Conservation (phyloP, 2,329 filamentous ascomycete species). For the Fonsecaea nubica region DNA sequence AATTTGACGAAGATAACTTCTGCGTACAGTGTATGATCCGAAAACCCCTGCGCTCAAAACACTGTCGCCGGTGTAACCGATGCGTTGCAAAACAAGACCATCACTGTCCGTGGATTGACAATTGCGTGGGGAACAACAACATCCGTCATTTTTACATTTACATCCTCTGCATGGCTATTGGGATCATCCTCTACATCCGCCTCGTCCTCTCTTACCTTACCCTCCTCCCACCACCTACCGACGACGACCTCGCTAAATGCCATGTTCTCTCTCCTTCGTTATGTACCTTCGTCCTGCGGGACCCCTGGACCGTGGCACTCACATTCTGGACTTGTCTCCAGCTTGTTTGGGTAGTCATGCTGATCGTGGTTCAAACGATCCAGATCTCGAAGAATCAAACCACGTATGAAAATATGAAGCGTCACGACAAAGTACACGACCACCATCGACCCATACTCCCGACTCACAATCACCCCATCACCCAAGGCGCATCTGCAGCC, state of each 20-base stretch:
- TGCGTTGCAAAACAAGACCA: slow-evolving; percentile 98
- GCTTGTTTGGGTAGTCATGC: slow-evolving; percentile 95
- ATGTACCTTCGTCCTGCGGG: slow-evolving; percentile 78
- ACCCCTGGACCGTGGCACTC: slow-evolving; percentile 82
- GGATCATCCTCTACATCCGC: slow-evolving; percentile 74
- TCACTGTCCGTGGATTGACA: slow-evolving; percentile 97
- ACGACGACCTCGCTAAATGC: slow-evolving; percentile 59
- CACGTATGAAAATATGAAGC: slow-evolving; percentile 95
- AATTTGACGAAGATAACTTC: slow-evolving; percentile 93
- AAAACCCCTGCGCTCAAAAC: slow-evolving; percentile 90
- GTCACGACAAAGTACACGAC: slow-evolving; percentile 50
- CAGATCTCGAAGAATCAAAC: slow-evolving; percentile 93
- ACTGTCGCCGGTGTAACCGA: slow-evolving; percentile 87
- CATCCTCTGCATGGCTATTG: slow-evolving; percentile 75
- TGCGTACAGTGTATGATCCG: slow-evolving; percentile 95
- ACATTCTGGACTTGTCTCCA: slow-evolving; percentile 82
- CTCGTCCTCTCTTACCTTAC: slow-evolving; percentile 67
- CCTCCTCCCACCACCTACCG: slow-evolving; percentile 12
- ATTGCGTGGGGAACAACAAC: slow-evolving; percentile 94
- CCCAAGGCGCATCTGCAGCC: slow-evolving; percentile 42
- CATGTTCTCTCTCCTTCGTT: slow-evolving; percentile 75
- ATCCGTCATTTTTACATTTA: slow-evolving; percentile 95
- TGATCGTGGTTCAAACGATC: slow-evolving; percentile 89
- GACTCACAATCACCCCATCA: slow-evolving; percentile 53
- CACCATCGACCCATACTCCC: slow-evolving; percentile 48